These are phyloP conservation scores for Populus hybrid DNA, from an alignment of 441 rosid species.

Conservation along the genomic window DNA sequence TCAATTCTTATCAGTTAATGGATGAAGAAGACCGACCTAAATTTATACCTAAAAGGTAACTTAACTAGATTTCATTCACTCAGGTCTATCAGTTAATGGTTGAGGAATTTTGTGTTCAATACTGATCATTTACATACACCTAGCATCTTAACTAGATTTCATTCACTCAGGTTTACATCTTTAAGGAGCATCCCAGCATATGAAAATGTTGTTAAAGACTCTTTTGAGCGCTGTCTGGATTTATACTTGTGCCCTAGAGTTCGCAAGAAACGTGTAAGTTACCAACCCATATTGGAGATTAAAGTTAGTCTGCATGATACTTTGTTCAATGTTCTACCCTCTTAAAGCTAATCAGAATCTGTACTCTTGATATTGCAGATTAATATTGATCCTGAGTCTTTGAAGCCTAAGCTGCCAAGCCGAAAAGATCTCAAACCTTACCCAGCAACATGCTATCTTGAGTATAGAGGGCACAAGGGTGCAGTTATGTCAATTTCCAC, in stretches of 20 bases:
- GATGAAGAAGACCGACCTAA: conserved; percentile 89
- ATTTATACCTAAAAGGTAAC: conserved; percentile 72
- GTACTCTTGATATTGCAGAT: conserved; percentile 44
- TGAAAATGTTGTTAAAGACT: conserved; percentile 74
- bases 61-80: neutral
- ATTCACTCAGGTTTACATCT: conserved; percentile 55
- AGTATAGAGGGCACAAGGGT: conserved; percentile 85
- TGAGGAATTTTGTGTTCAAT: neutral
- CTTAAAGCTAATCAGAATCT: conserved; percentile 11
- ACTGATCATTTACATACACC: conserved; percentile 12
- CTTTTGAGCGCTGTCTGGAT: conserved; percentile 91
- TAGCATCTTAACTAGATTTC: conserved; percentile 12
- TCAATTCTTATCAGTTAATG: conserved; percentile 78
- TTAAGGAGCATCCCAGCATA: conserved; percentile 80
- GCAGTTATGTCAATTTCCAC: conserved; percentile 69
- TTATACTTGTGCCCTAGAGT: conserved; percentile 91
- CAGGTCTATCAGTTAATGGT: too few species aligned
- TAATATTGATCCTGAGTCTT: conserved; percentile 82
- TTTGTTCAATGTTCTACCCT: neutral
- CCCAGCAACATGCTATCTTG: conserved; percentile 68
- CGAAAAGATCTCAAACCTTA: conserved; percentile 88
- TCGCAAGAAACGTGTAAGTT: conserved; percentile 85
- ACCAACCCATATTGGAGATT: neutral
- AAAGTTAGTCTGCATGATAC: neutral
- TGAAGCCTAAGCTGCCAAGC: conserved; percentile 90